phyloP scores from a whole-genome alignment of 768 basidiomycete genomes.

The Atractiella rhizophila region DNA sequence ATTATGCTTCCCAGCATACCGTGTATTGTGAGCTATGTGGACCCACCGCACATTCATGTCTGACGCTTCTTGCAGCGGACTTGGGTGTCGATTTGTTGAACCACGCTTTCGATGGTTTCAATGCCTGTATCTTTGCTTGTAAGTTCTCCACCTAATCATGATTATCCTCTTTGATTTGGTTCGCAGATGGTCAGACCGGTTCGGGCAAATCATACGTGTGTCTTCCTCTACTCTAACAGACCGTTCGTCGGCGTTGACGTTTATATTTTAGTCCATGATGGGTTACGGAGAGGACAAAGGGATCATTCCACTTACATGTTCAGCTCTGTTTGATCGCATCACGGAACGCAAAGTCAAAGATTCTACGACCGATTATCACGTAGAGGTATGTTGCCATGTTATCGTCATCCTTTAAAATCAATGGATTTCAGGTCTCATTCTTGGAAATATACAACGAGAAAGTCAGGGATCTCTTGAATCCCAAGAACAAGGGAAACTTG shows the following conservation, averaged over 20 bases:
- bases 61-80: constrained; percentile 83
- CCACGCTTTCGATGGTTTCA: constrained; percentile 86
- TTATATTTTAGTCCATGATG: constrained; percentile 24
- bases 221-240: not conserved
- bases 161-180: constrained; percentile 2
- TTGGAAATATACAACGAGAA: constrained; percentile 73
- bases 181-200: constrained; percentile 19
- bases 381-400: constrained; percentile 97
- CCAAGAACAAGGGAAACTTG: constrained; percentile 84
- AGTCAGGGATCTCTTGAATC: constrained; percentile 88
- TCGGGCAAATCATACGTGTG: not conserved
- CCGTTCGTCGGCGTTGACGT: not conserved
- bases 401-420: too few relatives aligned
- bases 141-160: constrained; percentile 25
- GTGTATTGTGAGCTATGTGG: too few relatives aligned
- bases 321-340: constrained; percentile 69
- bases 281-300: constrained; percentile 49
- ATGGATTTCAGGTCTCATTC: constrained; percentile 14
- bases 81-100: constrained; percentile 79
- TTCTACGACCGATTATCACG: constrained; percentile 50
- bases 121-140: constrained; percentile 98
- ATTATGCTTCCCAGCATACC: constrained; percentile 81
- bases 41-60: too few relatives aligned
- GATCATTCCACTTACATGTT: constrained; percentile 86
- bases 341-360: constrained; percentile 37